Base-by-base conservation (phyloP, 441 rosid species). In the Gossypium gossypioides region DNA sequence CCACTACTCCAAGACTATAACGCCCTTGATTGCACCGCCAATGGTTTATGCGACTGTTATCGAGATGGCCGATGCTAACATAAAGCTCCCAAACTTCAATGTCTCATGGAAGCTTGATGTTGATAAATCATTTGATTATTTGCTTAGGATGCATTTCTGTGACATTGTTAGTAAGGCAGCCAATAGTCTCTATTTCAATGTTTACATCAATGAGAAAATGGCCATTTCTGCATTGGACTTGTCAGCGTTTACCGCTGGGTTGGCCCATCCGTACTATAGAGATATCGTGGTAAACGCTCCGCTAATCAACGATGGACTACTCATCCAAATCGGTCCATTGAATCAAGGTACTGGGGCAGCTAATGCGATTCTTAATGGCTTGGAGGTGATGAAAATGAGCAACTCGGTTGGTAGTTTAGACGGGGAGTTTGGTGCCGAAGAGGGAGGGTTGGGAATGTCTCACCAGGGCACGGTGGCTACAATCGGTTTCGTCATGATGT, bases 401-500 rank as follows among this genome's bases (percentile, higher is more conserved):
- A 91, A 89, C 74, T 75, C 91, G 0, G 97, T 85, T 10, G 72
- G 86, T 57, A 89, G 97, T 71, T 82, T 95, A 81, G 98, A 95
- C 62, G 98, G 98, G 27, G 96, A 86, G 77, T 92, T 87, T 72
- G 99, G 95, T 42, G 91, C 83, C n/a, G 92, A 86, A 68, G 96
- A 94, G 13, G 95, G 15, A 73, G 69, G 71, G 77, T 56, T 18
- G 3, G 19, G 24, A 27, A 57, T 9, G 72, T 73, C 81, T 40
- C 77, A 74, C 57, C 83, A 79, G 9, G 78, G 84, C 15, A 78
- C 88, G 9, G 88, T 91, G 61, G 96, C 89, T 56, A 86, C 89
- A 0, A 95, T 92, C 0, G 97, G 98, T 15, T 87, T 95, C 57
- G 93, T 88, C 3, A 84, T 91, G 99, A 91, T 89, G 98, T 90